Evolutionary conservation across 371 early-diverging fungal species (phyloP).

Genomic region (Chytridium lagenaria): DNA sequence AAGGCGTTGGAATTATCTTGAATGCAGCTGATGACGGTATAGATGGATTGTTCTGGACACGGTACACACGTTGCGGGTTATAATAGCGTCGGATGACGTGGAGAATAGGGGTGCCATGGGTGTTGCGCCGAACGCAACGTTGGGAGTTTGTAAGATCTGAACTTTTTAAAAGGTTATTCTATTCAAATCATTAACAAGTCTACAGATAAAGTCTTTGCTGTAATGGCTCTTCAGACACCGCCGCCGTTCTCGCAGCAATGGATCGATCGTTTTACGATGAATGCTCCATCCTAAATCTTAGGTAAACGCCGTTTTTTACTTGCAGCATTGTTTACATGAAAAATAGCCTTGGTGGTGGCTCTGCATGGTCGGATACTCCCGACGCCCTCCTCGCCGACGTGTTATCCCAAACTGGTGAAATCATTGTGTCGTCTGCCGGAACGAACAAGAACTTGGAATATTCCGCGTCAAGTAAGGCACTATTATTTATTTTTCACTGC

Average conservation of each 20-base stretch:
- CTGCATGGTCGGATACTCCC: constrained; percentile 54
- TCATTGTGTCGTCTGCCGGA: constrained; percentile 41
- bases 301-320: constrained; percentile 20
- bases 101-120: constrained; percentile 30
- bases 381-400: constrained; percentile 29
- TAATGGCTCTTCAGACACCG: constrained; percentile 63
- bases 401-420: constrained; percentile 26
- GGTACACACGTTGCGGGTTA: constrained; percentile 69
- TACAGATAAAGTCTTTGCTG: constrained; percentile 62
- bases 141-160: constrained; percentile 29
- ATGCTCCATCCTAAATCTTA: constrained; percentile 63
- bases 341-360: constrained; percentile 61
- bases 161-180: not conserved
- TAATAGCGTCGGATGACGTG: constrained; percentile 56
- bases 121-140: constrained; percentile 43
- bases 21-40: not conserved
- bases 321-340: not conserved
- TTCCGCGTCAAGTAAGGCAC: constrained; percentile 18
- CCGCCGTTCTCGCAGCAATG: constrained; percentile 71
- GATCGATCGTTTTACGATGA: constrained; percentile 67
- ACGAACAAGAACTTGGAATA: constrained; percentile 39
- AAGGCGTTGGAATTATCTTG: constrained; percentile 25
- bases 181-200: not conserved
- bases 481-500: not conserved
- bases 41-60: constrained; percentile 42